Evolutionary conservation across 345 rosid species (phyloP), one percentile per base, ranked within the genome.

Genomic region (Sisymbrium altissimum): DNA sequence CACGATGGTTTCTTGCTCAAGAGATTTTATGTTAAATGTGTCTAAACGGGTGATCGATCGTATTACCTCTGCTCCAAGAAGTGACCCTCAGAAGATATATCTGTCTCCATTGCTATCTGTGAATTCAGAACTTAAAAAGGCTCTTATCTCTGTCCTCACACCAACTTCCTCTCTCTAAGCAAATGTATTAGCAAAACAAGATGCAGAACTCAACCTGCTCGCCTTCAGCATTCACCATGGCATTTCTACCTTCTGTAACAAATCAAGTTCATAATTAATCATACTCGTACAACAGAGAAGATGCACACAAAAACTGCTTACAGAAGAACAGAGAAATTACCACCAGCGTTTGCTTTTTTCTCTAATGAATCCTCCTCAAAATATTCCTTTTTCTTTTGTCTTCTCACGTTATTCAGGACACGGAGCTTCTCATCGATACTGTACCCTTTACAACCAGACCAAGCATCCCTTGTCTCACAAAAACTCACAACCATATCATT

Each of bases 361-460:
- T 80, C 92, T 0, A 89, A 86, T 1, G 91, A 86, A 49, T 83
- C 89, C 75, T 83, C 86, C 49, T 68, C 89, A 64, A 81, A 68
- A 81, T 84, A 88, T 54, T 92, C 96, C 76, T 78, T 70, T 53
- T 87, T 86, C 83, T 87, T 90, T 54, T 89, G 93, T 77, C 88
- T 87, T 83, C 84, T 92, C 79, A 85, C 75, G 14, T 90, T 87
- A 80, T 95, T 88, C 82, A 90, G 79, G 57, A 92, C 91, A 54
- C 92, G 85, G 60, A 95, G 97, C 84, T 89, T 89, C 86, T 95
- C 99, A 50, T 89, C 88, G 6, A 92, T 88, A 54, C 94, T 81
- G 71, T 90, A 92, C 25, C 91, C 98, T 79, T 84, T 86, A 76
- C 92, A 90, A 68, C 80, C 87, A 43, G 69, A 68, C 99, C 96